Conservation (phyloP, 2,329 filamentous ascomycete genomes). For the Trichoderma hamatum region DNA sequence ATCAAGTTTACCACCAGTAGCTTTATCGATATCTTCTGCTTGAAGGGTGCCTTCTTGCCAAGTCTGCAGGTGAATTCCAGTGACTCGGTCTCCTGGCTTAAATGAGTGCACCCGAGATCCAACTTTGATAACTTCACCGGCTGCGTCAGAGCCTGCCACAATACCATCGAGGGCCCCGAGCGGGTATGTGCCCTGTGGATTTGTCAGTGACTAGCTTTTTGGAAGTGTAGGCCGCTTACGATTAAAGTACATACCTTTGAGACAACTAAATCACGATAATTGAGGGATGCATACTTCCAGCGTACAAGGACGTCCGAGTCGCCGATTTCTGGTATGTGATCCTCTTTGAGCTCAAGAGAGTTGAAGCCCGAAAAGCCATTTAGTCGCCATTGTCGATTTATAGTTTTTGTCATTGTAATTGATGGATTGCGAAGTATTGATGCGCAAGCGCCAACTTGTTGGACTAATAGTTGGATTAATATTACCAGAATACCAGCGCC, state of each 20-base stretch:
- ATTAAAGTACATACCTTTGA: neutral
- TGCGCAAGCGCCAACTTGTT: no score
- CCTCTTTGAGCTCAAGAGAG: neutral
- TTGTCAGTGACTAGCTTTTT: neutral
- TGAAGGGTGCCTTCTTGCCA: neutral
- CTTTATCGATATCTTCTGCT: neutral
- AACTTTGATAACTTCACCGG: neutral
- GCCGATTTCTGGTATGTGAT: neutral
- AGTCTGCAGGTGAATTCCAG: neutral
- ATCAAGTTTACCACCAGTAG: neutral
- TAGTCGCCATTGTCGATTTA: neutral
- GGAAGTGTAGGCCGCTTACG: rapidly evolving
- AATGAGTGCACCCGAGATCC: neutral
- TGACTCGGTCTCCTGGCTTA: neutral
- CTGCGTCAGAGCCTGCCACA: neutral
- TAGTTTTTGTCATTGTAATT: neutral
- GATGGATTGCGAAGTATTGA: neutral
- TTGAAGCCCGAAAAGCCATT: neutral
- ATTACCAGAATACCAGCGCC: no score
- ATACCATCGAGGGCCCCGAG: neutral
- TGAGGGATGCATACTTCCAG: neutral
- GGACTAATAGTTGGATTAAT: no score
- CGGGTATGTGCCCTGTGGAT: neutral
- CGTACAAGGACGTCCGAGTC: neutral
- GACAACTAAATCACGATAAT: neutral